Base-by-base conservation (phyloP, 495 filamentous ascomycete species). In the Trichoderma parareesei region DNA sequence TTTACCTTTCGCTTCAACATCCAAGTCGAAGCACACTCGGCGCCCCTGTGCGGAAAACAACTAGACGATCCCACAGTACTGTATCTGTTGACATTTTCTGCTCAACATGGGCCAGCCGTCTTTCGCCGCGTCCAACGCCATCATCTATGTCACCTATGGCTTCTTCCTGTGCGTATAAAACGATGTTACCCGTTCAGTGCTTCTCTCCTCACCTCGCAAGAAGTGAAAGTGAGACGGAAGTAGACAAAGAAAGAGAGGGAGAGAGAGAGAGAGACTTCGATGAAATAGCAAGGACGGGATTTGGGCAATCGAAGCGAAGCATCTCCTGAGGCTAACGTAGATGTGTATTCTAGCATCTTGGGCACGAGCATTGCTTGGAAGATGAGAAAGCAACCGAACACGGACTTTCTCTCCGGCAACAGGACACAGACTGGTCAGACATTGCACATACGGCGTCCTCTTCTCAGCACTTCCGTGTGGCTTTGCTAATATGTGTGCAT, bases 91-190 rank as follows among this genome's bases (percentile, higher is more conserved):
- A 27, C 1, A 27, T 41, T 41, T 0, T 41, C 3, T 41, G 40
- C 40, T 6, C 40, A 41, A 33, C 60, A 90, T 90, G 88, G 87
- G 87, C 18, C 81, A 87, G 66, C 87, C 87, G 65, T 89, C 88
- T 0, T 82, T 78, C 41, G 77, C 81, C 77, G 87, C 87, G 70
- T 90, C 89, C 14, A 88, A 91, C 76, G 87, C 87, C 71, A 78
- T 91, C 65, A 87, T 92, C 70, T 92, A 91, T 69, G 72, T 87
- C 20, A 88, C 88, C 35, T 92, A 91, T 76, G 85, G 78, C 38
- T 76, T 79, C 20, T 92, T 92, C 71, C 74, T 91, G 89, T 91
- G 76, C 66, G 85, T 72, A 64, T 14, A 60, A 48, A 55, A 35
- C 35, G 27, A 27, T 27, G 27, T 27, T 2, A 27, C 27, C 27